These are phyloP conservation scores for Aphanoascus verrucosus DNA, from an alignment of 2,329 filamentous ascomycete species.

Conservation along the genomic window DNA sequence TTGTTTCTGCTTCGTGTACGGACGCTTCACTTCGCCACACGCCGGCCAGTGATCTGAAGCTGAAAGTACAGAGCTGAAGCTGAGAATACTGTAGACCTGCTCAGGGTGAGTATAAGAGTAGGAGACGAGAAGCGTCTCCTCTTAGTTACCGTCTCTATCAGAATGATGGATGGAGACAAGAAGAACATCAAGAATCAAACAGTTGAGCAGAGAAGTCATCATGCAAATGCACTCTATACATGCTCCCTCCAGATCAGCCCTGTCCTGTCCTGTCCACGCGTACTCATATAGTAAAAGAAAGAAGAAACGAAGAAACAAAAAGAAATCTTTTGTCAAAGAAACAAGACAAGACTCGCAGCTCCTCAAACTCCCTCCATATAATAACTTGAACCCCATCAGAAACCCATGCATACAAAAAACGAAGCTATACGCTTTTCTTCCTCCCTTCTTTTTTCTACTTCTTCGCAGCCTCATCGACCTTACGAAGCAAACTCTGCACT, in stretches of 20 bases:
- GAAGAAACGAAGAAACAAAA: background rate
- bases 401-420: background rate
- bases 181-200: background rate
- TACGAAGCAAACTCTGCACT: conserved; percentile 30
- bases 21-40: too few relatives aligned
- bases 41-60: too few relatives aligned
- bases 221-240: background rate
- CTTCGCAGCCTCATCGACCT: conserved; percentile 28
- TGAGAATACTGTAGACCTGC: too few relatives aligned
- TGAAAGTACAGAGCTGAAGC: too few relatives aligned
- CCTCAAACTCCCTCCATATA: background rate
- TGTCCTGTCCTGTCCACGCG: background rate
- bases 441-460: conserved; percentile 8
- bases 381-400: background rate
- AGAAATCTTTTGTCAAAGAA: background rate
- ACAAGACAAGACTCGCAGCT: background rate
- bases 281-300: background rate
- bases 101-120: too few relatives aligned
- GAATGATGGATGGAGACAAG: background rate
- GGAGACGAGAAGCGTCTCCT: too few relatives aligned
- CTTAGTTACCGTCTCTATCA: too few relatives aligned
- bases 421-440: too few relatives aligned
- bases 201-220: background rate
- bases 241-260: background rate
- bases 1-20: too few relatives aligned